phyloP scores from a whole-genome alignment of 345 rosid genomes.

The Leavenworthia alabamica region DNA sequence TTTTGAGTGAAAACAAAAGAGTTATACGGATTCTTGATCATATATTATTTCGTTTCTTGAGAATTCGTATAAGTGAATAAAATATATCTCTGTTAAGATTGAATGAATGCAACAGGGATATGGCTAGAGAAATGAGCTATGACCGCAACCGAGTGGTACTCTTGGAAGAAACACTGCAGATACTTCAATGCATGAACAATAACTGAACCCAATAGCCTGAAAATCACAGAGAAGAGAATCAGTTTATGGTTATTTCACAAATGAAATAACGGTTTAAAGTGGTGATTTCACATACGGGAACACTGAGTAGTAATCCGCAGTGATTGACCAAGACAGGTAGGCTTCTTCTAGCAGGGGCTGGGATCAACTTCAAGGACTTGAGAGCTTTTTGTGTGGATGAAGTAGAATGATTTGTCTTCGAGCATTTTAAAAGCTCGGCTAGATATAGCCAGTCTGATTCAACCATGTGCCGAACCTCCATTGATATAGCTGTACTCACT shows the following conservation, averaged over 20 bases:
- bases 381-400: constrained; percentile 50
- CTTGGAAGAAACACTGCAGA: constrained; percentile 62
- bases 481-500: constrained; percentile 30
- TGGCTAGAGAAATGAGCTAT: constrained; percentile 50
- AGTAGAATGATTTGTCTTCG: constrained; percentile 21
- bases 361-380: constrained; percentile 46
- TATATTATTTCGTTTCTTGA: constrained; percentile 9
- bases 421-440: constrained; percentile 44
- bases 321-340: constrained; percentile 58
- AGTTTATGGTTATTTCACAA: not conserved
- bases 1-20: constrained; percentile 1
- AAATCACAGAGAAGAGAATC: not conserved
- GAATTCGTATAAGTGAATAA: constrained; percentile 3
- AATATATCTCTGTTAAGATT: not conserved
- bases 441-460: constrained; percentile 81
- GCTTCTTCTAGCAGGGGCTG: constrained; percentile 70
- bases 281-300: constrained; percentile 53
- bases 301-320: constrained; percentile 49
- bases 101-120: not conserved
- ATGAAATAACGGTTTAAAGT: not conserved
- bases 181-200: constrained; percentile 50
- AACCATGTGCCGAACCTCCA: constrained; percentile 56
- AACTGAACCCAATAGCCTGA: constrained; percentile 71
- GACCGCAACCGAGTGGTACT: constrained; percentile 83
- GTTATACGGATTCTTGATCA: constrained; percentile 27